phyloP scores from a whole-genome alignment of 805 yeast species.

The Kockiozyma suomiensis region DNA sequence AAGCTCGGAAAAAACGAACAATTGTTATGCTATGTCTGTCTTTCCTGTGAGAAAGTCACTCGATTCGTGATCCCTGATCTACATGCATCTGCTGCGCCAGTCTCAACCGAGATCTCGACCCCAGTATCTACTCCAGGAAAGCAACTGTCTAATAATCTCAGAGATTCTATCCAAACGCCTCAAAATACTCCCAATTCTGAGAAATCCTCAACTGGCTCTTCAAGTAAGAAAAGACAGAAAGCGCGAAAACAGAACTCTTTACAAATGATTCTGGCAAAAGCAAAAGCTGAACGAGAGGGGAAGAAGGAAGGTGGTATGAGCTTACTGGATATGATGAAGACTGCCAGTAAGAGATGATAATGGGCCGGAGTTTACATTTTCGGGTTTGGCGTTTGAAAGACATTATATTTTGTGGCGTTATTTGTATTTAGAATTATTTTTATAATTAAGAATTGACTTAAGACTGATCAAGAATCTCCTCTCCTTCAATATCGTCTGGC shows the following conservation, averaged over 20 bases:
- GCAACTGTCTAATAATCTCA: not conserved
- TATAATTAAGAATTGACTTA: not conserved
- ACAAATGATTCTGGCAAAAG: conserved; percentile 29
- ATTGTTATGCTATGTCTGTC: conserved; percentile 21
- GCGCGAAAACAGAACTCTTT: conserved; percentile 29
- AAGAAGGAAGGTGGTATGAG: conserved; percentile 7
- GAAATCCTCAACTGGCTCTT: conserved; percentile 11
- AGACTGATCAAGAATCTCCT: too few species aligned
- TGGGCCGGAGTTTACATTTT: not conserved
- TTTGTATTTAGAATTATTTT: not conserved
- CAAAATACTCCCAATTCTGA: conserved; percentile 7
- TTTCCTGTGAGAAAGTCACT: conserved; percentile 20
- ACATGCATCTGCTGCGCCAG: not conserved
- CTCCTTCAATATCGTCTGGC: not conserved
- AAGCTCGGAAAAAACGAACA: not conserved
- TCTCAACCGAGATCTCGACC: not conserved
- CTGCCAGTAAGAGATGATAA: not conserved
- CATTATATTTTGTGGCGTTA: too few species aligned
- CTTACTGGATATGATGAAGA: conserved; percentile 28
- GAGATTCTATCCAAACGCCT: not conserved
- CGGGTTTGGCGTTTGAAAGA: conserved; percentile 7
- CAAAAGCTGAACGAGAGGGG: conserved; percentile 26
- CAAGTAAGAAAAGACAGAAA: conserved; percentile 29
- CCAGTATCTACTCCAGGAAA: conserved; percentile 1
- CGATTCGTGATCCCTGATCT: conserved; percentile 15